These are phyloP conservation scores for Pontederia crassipes DNA, from an alignment of 176 grass and related monocot species.

Conservation along the genomic window DNA sequence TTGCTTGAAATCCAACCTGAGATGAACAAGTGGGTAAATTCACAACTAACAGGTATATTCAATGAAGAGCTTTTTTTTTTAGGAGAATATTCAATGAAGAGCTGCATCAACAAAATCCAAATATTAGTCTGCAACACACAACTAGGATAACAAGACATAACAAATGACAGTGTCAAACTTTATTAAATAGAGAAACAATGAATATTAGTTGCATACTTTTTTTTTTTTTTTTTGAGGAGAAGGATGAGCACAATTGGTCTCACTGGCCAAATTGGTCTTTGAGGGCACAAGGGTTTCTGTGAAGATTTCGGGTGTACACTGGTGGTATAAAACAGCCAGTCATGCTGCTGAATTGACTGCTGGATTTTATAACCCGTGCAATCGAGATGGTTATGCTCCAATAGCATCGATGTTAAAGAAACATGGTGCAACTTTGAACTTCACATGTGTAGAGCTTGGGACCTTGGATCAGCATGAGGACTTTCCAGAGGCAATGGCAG, in stretches of 20 bases:
- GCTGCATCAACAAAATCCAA: background rate
- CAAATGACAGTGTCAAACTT: no score
- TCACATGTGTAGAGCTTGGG: constrained; percentile 65
- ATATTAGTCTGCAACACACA: no score
- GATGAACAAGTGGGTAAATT: background rate
- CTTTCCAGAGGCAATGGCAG: constrained; percentile 70
- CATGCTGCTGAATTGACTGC: constrained; percentile 87
- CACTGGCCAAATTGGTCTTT: no score
- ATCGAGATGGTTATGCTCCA: constrained; percentile 75
- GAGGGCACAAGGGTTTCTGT: no score
- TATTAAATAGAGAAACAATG: no score
- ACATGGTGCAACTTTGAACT: constrained; percentile 61
- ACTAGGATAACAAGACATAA: no score
- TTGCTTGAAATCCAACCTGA: constrained; percentile 98
- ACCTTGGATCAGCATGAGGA: constrained; percentile 68
- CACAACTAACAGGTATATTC: background rate
- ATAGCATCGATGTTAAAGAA: constrained; percentile 74
- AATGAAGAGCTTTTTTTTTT: background rate
- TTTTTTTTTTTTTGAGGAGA: no score
- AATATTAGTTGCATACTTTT: no score
- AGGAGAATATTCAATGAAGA: background rate
- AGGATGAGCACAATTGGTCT: no score
- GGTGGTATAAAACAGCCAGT: constrained; percentile 96
- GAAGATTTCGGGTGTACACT: constrained; percentile 80
- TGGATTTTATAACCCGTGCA: constrained; percentile 91